phyloP scores from a whole-genome alignment of 2,329 filamentous ascomycete genomes.

The Exophiala mesophila region DNA sequence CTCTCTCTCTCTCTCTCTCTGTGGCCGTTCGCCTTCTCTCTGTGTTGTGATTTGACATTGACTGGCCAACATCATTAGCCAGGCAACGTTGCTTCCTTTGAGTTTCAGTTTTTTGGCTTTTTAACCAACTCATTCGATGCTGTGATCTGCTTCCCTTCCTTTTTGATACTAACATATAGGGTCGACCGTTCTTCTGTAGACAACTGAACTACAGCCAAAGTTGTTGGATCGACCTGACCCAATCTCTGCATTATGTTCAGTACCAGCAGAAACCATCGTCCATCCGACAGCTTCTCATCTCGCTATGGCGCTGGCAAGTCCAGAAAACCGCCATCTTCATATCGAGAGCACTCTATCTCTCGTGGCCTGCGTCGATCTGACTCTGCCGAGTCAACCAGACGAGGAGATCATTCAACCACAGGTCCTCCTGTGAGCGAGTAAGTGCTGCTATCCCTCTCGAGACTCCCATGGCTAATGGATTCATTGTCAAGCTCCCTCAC shows the following conservation, averaged over 20 bases:
- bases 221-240: no score
- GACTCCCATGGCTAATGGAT: conserved; percentile 5
- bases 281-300: conserved; percentile 35
- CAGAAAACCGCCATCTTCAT: conserved; percentile 32
- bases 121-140: background rate
- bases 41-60: conserved; percentile 3
- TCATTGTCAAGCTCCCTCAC: conserved; percentile 49
- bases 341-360: conserved; percentile 30
- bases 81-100: conserved; percentile 13
- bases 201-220: no score
- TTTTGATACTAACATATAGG: background rate
- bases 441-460: conserved; percentile 16
- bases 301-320: conserved; percentile 41
- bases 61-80: conserved; percentile 3
- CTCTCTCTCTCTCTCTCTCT: conserved; percentile 9
- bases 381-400: conserved; percentile 19
- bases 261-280: conserved; percentile 21
- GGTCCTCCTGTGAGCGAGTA: conserved; percentile 36
- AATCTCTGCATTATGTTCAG: conserved; percentile 21
- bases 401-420: conserved; percentile 28
- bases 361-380: conserved; percentile 22
- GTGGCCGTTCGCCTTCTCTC: conserved; percentile 1
- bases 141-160: conserved; percentile 2
- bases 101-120: background rate
- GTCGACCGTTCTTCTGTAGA: no score